Evolutionary conservation across 805 yeast species (phyloP), one percentile per base, ranked within the genome.

Genomic region (Saccharomycopsis olivae): DNA sequence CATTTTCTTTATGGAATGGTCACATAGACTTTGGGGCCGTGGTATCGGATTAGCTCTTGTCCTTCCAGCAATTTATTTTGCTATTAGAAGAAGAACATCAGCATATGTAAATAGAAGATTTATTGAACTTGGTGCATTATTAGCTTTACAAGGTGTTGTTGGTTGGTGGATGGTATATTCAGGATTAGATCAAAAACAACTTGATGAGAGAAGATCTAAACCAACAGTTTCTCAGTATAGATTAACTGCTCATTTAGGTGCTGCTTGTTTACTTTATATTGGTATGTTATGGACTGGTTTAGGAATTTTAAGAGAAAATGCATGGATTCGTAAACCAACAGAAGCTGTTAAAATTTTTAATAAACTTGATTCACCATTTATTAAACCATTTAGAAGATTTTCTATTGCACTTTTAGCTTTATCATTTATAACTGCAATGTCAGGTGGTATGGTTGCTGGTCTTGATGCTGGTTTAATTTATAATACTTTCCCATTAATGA

Each of bases 131-230:
- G 72, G 94, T 31, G 75, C 69, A 0, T 62, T 92, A 38, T 68
- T 92, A 43, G 99, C 95, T 9, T 63, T 92, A 35, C 98, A 92
- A 65, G 98, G 98, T 39, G 82, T 79, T 39, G 80, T 92, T 49
- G 98, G 98, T 24, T 92, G 98, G 98, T 92, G 99, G 99, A 92
- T 92, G 98, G 98, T 92, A 38, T 77, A 83, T 53, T 85, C 96
- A 8, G 98, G 98, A 23, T 68, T 92, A 41, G 94, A 87, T 55
- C 81, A 80, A 53, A 70, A 78, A 33, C 80, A 80, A 53, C 64
- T 92, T 35, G 71, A 70, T 17, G 87, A 80, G 49, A 72, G 95
- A 56, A 81, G 73, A 34, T 77, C 95, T 1, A 94, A 89, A 55
- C 98, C 98, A n/a, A 86, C 98, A 0, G 98, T 92, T 2, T 84